Conservation (phyloP, 371 early-diverging fungal species). For the Mortierella sp. region DNA sequence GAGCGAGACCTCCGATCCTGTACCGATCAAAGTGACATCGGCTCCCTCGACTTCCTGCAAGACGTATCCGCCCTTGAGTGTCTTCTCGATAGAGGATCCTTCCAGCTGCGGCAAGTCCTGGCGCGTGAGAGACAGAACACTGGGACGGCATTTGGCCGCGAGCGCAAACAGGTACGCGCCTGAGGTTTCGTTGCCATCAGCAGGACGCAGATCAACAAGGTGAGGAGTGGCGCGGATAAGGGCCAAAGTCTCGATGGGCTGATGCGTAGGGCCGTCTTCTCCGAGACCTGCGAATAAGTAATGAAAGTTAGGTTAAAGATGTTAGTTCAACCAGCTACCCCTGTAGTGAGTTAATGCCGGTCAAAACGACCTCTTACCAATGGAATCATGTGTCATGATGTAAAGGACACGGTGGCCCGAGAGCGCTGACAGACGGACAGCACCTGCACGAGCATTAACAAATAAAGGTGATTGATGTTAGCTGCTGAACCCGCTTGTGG, state of each 20-base stretch:
- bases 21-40: constrained; percentile 85
- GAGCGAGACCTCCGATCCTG: constrained; percentile 98
- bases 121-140: constrained; percentile 94
- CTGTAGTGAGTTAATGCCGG: no score
- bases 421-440: constrained; percentile 94
- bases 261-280: constrained; percentile 99
- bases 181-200: constrained; percentile 97
- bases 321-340: no score
- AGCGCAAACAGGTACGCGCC: constrained; percentile 91
- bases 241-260: constrained; percentile 98
- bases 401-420: constrained; percentile 91
- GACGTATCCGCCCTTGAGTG: constrained; percentile 84
- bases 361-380: no score
- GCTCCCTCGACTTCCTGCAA: constrained; percentile 71
- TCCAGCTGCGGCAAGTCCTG: constrained; percentile 95
- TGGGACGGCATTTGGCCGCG: constrained; percentile 76
- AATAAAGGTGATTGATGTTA: neutral
- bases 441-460: constrained; percentile 63
- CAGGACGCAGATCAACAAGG: constrained; percentile 90
- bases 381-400: constrained; percentile 99
- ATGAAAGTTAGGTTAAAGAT: neutral
- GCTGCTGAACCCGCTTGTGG: no score
- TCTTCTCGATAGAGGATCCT: constrained; percentile 85
- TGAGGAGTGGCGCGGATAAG: constrained; percentile 96
- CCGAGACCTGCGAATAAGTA: constrained; percentile 54